Conservation (phyloP, 2,329 filamentous ascomycete genomes). For the Claviceps capensis region DNA sequence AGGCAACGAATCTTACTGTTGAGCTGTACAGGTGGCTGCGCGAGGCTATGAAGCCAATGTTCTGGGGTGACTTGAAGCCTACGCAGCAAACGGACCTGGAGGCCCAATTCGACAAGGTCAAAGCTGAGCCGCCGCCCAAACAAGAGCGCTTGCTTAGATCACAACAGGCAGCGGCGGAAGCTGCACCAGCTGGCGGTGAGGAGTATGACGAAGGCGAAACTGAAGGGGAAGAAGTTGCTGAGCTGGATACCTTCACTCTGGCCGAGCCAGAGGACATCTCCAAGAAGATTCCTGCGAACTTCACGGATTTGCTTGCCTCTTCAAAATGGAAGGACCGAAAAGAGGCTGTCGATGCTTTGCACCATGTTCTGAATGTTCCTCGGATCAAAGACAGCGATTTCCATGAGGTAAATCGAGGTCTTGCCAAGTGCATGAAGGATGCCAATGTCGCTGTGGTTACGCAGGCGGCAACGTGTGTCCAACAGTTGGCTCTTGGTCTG, state of each 20-base stretch:
- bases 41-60: slow-evolving; percentile 95
- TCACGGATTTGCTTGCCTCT: slow-evolving; percentile 71
- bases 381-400: slow-evolving; percentile 86
- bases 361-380: slow-evolving; percentile 65
- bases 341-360: slow-evolving; percentile 76
- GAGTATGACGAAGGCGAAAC: slow-evolving; percentile 44
- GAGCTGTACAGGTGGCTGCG: slow-evolving; percentile 95
- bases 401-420: slow-evolving; percentile 64
- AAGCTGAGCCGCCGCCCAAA: slow-evolving; percentile 73
- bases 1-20: slow-evolving; percentile 80
- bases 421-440: slow-evolving; percentile 98
- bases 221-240: slow-evolving; percentile 36
- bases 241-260: slow-evolving; percentile 69
- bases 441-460: slow-evolving; percentile 93
- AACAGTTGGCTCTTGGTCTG: slow-evolving; percentile 75
- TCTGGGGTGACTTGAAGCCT: slow-evolving; percentile 90
- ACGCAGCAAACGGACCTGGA: slow-evolving; percentile 92
- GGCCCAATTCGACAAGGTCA: slow-evolving; percentile 85
- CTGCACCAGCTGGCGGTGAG: slow-evolving; percentile 48
- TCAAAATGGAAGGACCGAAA: slow-evolving; percentile 99
- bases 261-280: slow-evolving; percentile 80
- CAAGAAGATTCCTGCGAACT: slow-evolving; percentile 67
- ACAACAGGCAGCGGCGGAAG: slow-evolving; percentile 72
- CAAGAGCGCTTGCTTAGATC: slow-evolving; percentile 80
- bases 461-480: slow-evolving; percentile 84